Conservation (phyloP, 176 grass and related monocot genomes). For the Bromus sterilis region DNA sequence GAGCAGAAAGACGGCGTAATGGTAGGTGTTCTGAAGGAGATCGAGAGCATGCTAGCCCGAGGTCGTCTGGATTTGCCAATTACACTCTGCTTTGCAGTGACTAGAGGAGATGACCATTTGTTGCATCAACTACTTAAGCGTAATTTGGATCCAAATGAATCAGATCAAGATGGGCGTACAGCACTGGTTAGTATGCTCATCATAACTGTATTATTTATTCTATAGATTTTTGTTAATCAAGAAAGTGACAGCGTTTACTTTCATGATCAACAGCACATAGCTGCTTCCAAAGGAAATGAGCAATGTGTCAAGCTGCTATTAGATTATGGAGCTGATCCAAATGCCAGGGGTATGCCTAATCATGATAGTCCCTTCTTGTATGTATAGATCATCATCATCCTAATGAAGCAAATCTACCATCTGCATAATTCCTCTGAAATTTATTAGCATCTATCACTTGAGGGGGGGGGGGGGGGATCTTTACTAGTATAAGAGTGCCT, state of each 20-base stretch:
- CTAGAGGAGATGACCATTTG: slow-evolving; percentile 59
- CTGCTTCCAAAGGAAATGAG: slow-evolving; percentile 75
- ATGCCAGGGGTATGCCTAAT: slow-evolving; percentile 56
- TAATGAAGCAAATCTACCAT: background rate
- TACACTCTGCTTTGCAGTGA: slow-evolving; percentile 75
- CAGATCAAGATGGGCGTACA: slow-evolving; percentile 70
- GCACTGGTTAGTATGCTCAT: slow-evolving; percentile 53
- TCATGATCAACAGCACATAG: slow-evolving; percentile 70
- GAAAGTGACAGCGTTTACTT: slow-evolving; percentile 1
- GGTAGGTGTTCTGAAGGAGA: slow-evolving; percentile 61
- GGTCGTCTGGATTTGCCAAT: slow-evolving; percentile 81
- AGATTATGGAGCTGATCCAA: slow-evolving; percentile 75
- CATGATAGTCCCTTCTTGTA: background rate
- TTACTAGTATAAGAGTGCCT: background rate
- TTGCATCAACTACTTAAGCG: slow-evolving; percentile 84
- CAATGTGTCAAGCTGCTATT: slow-evolving; percentile 64
- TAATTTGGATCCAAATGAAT: slow-evolving; percentile 69
- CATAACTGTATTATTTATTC: background rate
- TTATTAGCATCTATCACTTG: background rate
- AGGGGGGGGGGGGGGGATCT: no score
- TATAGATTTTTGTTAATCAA: background rate
- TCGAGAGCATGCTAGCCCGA: slow-evolving; percentile 78
- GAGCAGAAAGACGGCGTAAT: slow-evolving; percentile 47
- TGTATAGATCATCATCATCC: background rate
- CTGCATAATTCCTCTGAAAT: background rate